Conservation (phyloP, 2,329 filamentous ascomycete genomes). For the Botrytis fabae region DNA sequence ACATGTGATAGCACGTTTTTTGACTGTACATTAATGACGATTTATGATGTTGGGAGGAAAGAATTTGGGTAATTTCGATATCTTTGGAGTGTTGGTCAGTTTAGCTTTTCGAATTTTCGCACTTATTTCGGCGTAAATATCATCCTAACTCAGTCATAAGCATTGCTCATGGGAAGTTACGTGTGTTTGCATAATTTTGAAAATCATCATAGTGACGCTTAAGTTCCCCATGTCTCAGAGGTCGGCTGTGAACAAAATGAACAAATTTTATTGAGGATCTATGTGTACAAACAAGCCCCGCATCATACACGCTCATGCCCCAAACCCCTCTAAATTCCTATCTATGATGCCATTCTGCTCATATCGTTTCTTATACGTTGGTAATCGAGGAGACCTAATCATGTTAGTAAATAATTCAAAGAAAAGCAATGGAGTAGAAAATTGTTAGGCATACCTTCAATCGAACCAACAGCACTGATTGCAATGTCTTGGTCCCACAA, state of each 20-base stretch:
- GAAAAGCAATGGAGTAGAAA: neutral
- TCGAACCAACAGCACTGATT: conserved; percentile 86
- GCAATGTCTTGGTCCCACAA: conserved; percentile 98
- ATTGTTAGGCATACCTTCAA: conserved; percentile 62
- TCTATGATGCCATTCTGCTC: conserved; percentile 65
- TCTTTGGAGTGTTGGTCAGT: neutral
- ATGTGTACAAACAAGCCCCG: conserved; percentile 41
- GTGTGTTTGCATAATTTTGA: neutral
- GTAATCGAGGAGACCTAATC: conserved; percentile 63
- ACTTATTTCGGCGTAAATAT: neutral
- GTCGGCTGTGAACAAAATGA: conserved; percentile 23
- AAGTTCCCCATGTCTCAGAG: neutral
- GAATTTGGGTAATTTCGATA: neutral
- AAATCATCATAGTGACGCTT: neutral
- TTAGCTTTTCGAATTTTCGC: neutral
- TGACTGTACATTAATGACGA: neutral
- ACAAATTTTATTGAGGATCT: conserved; percentile 36
- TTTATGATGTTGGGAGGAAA: conserved; percentile 3
- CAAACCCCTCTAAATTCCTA: conserved; percentile 27
- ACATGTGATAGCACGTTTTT: neutral
- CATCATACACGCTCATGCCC: conserved; percentile 41
- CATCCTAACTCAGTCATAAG: neutral
- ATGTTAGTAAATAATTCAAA: conserved; percentile 10
- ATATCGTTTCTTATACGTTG: conserved; percentile 73
- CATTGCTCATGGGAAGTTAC: neutral